These are phyloP conservation scores for Astrocystis sublimbata DNA, from an alignment of 495 filamentous ascomycete species.

Conservation along the genomic window DNA sequence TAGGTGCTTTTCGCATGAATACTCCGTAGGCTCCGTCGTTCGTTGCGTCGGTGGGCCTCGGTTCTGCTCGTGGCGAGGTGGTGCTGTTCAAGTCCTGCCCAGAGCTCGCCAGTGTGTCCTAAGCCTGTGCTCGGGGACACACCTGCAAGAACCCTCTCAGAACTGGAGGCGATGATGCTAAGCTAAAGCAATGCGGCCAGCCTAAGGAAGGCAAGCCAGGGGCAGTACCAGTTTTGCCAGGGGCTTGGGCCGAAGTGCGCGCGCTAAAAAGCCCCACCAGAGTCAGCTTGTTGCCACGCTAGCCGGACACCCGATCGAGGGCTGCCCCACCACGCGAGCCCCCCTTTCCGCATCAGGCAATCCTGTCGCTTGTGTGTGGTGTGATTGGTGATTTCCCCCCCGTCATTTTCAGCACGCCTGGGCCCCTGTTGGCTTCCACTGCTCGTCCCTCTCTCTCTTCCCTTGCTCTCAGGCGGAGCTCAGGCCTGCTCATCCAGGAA, in stretches of 20 bases:
- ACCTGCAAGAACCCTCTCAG: too few relatives aligned
- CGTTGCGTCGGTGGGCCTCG: conserved; percentile 5
- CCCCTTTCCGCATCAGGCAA: conserved; percentile 15
- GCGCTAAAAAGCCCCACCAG: not conserved
- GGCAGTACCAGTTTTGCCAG: too few relatives aligned
- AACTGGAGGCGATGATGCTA: not conserved
- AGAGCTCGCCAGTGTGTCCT: too few relatives aligned
- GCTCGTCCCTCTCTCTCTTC: too few relatives aligned
- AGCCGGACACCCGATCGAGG: conserved; percentile 15
- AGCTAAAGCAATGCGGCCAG: not conserved
- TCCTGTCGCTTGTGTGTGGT: conserved; percentile 1
- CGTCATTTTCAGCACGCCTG: too few relatives aligned
- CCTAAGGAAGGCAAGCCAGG: not conserved
- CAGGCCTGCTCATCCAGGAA: too few relatives aligned
- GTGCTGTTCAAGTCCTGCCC: too few relatives aligned
- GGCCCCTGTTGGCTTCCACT: too few relatives aligned
- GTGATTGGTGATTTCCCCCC: not conserved
- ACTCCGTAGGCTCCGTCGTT: not conserved
- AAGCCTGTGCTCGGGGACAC: too few relatives aligned
- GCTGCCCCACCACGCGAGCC: not conserved
- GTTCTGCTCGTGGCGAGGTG: too few relatives aligned
- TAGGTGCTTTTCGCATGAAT: not conserved
- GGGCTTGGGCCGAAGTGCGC: too few relatives aligned
- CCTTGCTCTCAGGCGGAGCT: too few relatives aligned
- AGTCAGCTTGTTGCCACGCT: not conserved